These are phyloP conservation scores for Potentilla sterilis DNA, from an alignment of 306 rosid genomes.

Conservation along the genomic window DNA sequence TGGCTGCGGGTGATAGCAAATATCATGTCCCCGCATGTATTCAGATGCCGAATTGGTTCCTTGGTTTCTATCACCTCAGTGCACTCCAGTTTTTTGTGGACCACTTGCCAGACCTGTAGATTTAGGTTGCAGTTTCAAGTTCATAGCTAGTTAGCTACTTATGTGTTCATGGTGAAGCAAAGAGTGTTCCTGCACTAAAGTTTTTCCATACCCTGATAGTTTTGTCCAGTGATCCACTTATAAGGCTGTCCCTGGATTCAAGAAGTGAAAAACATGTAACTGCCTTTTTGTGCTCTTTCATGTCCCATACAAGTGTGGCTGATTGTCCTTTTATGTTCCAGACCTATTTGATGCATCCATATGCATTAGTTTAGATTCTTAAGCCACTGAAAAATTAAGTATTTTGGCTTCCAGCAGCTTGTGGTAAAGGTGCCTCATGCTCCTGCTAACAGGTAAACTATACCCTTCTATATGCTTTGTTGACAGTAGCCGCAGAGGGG, in stretches of 20 bases:
- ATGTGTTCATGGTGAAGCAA: neutral
- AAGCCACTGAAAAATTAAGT: neutral
- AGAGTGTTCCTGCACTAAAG: neutral
- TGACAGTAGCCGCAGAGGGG: too few species aligned
- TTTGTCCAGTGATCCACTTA: constrained; percentile 76
- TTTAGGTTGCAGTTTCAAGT: constrained; percentile 18
- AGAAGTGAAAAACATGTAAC: constrained; percentile 67
- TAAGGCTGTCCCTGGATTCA: constrained; percentile 59
- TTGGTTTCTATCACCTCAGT: constrained; percentile 55
- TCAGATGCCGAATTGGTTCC: constrained; percentile 57
- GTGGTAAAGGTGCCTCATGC: neutral
- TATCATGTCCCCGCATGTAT: constrained; percentile 43
- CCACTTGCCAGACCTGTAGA: constrained; percentile 69
- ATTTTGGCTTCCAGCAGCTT: constrained; percentile 9
- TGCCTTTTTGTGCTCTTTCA: constrained; percentile 64
- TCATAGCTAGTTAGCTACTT: neutral
- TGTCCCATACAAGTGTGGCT: constrained; percentile 68
- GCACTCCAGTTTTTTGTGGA: constrained; percentile 64
- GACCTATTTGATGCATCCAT: constrained; percentile 40
- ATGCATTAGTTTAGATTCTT: constrained; percentile 14
- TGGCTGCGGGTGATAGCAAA: constrained; percentile 46
- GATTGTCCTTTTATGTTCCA: constrained; percentile 78
- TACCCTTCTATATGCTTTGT: neutral
- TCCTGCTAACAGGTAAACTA: neutral
- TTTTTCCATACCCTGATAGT: constrained; percentile 61